Base-by-base conservation (phyloP, 2,329 filamentous ascomycete genomes). In the Nigrospora oryzae region DNA sequence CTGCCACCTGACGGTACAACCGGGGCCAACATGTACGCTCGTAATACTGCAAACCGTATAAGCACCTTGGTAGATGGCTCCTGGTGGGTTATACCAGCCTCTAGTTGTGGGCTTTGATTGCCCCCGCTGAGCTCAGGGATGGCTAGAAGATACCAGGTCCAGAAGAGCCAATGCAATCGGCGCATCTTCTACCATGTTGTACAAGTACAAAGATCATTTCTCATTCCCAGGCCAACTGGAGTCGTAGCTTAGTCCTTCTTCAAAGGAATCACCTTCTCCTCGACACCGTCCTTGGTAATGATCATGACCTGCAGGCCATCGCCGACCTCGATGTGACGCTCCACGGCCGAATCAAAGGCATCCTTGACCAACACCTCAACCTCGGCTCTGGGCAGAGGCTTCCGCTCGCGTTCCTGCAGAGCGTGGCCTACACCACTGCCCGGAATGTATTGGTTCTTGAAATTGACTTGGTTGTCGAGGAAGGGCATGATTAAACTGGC, bases 381-480 rank as follows among this genome's bases (percentile, higher is more conserved):
- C 49, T 85, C 81, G 44, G 77, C 69, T 59, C 80, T 75, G 28
- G 83, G 74, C 60, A 97, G 70, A 42, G 87, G 86, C 59, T 82
- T 73, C 49, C 78, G 75, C 63, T 81, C 75, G 55, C 84, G 77
- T 67, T 85, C 79, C 70, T 86, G 70, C 57, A 96, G 71, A 44
- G 83, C 84, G 66, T 95, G 86, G 37, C 91, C 91, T 49, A 79
- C 77, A 46, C 89, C 89, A 57, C 86, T 91, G 39, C 84, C 87
- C 11, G 91, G 89, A 45, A 93, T 76, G 64, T 95, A 95, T 73
- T 96, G 91, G 66, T 98, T 98, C 79, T 96, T 98, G 76, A 91
- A 91, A 73, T 97, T 97, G 73, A 98, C 93, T 70, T 98, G 94
- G 67, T 98, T 98, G 68, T 98, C 93, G 61, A 98, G 71, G 76